Conservation (phyloP, 2,329 filamentous ascomycete genomes). For the Aspergillus aculeatinus region DNA sequence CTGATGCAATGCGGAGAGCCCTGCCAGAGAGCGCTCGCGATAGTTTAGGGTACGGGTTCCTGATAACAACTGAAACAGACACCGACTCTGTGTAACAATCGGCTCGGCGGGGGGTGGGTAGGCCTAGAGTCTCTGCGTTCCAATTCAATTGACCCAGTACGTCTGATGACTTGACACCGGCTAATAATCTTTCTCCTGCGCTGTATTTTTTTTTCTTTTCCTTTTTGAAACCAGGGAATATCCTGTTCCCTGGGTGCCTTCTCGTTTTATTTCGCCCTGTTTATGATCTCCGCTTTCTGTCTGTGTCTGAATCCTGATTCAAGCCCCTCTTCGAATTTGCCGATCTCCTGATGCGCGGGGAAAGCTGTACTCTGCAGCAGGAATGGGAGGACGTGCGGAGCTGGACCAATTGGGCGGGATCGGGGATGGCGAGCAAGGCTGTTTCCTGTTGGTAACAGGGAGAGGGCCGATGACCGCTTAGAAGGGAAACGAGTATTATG, state of each 20-base stretch:
- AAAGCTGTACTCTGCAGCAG: slow-evolving; percentile 34
- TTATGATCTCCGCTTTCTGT: slow-evolving; percentile 19
- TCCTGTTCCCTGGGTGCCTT: slow-evolving; percentile 12
- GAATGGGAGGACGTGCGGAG: slow-evolving; percentile 27
- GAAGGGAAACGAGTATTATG: slow-evolving; percentile 19
- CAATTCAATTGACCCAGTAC: slow-evolving; percentile 11
- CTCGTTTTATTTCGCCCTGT: slow-evolving; percentile 21
- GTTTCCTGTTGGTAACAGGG: slow-evolving; percentile 5
- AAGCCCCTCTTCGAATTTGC: slow-evolving; percentile 29
- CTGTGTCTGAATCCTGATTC: slow-evolving; percentile 20
- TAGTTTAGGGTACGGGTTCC: slow-evolving; percentile 24
- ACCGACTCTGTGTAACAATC: slow-evolving; percentile 24
- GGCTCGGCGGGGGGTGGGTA: slow-evolving; percentile 10
- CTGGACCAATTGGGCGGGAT: slow-evolving; percentile 31
- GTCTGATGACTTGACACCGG: slow-evolving; percentile 16
- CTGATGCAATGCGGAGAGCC: slow-evolving; percentile 41
- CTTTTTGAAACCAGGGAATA: slow-evolving; percentile 16
- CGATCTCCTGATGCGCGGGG: slow-evolving; percentile 36
- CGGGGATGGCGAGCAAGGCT: slow-evolving; percentile 16
- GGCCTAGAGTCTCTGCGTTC: slow-evolving; percentile 12
- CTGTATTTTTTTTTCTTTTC: slow-evolving; percentile 9
- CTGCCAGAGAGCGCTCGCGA: slow-evolving; percentile 42
- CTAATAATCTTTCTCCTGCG: not conserved
- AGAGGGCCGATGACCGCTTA: slow-evolving; percentile 13
- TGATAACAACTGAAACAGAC: slow-evolving; percentile 25